phyloP scores from a whole-genome alignment of 768 basidiomycete species.

The Lactifluus hygrophoroides region DNA sequence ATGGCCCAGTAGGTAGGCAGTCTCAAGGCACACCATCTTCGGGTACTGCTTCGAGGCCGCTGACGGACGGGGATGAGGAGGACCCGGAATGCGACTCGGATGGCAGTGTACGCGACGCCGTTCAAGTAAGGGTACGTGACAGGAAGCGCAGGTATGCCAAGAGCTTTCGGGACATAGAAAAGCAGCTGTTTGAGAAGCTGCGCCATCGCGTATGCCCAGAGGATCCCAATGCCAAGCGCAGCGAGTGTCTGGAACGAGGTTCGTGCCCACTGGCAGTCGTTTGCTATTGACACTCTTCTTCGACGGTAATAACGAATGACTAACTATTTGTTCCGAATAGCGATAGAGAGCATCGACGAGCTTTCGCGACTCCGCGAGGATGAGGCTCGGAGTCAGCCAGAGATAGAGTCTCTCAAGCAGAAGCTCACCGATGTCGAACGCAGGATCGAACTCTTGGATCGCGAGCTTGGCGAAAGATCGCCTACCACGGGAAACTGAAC shows the following conservation, averaged over 20 bases:
- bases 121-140: too few species aligned
- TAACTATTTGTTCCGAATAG: too few species aligned
- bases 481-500: conserved; percentile 7
- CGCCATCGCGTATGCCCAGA: conserved; percentile 14
- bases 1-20: conserved; percentile 5
- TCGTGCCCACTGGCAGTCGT: too few species aligned
- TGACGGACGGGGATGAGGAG: conserved; percentile 17
- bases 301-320: too few species aligned
- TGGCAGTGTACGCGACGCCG: conserved; percentile 12
- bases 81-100: conserved; percentile 19
- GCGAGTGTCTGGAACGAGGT: conserved; percentile 19
- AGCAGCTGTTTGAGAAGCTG: conserved; percentile 16
- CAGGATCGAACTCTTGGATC: conserved; percentile 11
- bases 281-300: too few species aligned
- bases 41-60: background rate
- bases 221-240: conserved; percentile 17
- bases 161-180: conserved; percentile 15
- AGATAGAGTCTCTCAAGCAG: conserved; percentile 11
- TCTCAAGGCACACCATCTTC: background rate
- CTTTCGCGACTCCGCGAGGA: conserved; percentile 2
- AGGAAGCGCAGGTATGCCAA: conserved; percentile 18
- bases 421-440: conserved; percentile 12
- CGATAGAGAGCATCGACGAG: conserved; percentile 18
- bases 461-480: conserved; percentile 10
- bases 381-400: conserved; percentile 4